Evolutionary conservation across 352 stramenopile genomes (phyloP).

Genomic region (Phytophthora kernoviae): DNA sequence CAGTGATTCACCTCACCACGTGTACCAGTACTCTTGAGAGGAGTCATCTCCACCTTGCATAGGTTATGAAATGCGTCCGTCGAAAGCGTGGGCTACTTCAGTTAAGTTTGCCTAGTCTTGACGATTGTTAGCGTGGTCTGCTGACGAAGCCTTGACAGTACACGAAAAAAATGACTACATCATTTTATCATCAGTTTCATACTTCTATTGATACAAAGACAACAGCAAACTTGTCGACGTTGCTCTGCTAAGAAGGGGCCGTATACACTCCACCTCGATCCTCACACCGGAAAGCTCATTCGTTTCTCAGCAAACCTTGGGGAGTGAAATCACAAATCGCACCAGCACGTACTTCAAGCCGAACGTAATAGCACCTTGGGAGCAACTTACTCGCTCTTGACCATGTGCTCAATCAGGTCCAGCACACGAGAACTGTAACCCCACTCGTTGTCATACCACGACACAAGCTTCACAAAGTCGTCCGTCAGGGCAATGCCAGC

Average conservation of each 20-base stretch:
- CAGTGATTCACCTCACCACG: too few species aligned
- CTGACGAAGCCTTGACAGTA: neutral
- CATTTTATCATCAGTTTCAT: slow-evolving; percentile 13
- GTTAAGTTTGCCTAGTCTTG: too few species aligned
- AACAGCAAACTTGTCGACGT: slow-evolving; percentile 32
- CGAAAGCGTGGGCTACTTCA: too few species aligned
- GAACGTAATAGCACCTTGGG: slow-evolving; percentile 19
- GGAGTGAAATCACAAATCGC: slow-evolving; percentile 22
- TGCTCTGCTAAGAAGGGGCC: slow-evolving; percentile 30
- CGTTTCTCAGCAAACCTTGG: slow-evolving; percentile 5
- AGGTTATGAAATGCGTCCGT: too few species aligned
- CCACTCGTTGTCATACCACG: slow-evolving; percentile 99
- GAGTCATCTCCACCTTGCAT: too few species aligned
- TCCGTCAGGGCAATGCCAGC: slow-evolving; percentile 98
- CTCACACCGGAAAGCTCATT: slow-evolving; percentile 17
- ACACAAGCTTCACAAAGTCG: slow-evolving; percentile 99
- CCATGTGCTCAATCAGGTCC: slow-evolving; percentile 97
- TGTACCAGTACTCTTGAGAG: too few species aligned
- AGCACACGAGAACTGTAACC: slow-evolving; percentile 97
- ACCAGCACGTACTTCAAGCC: slow-evolving; percentile 28
- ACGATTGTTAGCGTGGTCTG: too few species aligned
- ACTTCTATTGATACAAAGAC: slow-evolving; percentile 36
- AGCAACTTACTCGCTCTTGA: slow-evolving; percentile 84
- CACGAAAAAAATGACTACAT: neutral
- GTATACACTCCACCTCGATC: slow-evolving; percentile 16